Percentiles rank a stretch among this genome's conserved stretches.
Conservation (phyloP, 352 stramenopile genomes). For the Globisporangium takayamanum region DNA sequence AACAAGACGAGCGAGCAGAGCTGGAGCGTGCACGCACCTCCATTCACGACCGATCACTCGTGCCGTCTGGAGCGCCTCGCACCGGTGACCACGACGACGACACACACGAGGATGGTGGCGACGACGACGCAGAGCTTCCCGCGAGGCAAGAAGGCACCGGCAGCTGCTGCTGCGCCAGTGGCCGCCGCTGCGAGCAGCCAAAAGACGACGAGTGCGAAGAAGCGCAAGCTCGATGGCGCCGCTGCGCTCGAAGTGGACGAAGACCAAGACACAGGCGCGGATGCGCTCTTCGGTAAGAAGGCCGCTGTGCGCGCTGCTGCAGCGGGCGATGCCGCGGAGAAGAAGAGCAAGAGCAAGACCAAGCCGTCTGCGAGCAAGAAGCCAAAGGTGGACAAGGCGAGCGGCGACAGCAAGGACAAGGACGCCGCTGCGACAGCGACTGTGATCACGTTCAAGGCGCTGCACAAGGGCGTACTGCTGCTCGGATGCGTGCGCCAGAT, state of each 20-base stretch:
- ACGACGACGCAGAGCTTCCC: constrained; percentile 54
- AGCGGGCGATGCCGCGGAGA: constrained; percentile 13
- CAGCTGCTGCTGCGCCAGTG: constrained; percentile 3
- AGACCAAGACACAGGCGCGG: constrained; percentile 25
- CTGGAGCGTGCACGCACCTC: too few relatives aligned
- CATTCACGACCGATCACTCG: too few relatives aligned
- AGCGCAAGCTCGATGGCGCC: constrained; percentile 35
- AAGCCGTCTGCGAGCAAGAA: constrained; percentile 14
- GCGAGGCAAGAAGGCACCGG: constrained; percentile 51
- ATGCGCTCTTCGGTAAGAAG: constrained; percentile 78
- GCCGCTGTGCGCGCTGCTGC: constrained; percentile 23
- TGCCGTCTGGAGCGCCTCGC: too few relatives aligned
- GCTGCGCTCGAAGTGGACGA: constrained; percentile 22
- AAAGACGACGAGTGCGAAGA: constrained; percentile 28
- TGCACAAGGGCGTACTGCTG: constrained; percentile 67
- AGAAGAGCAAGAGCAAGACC: constrained; percentile 13
- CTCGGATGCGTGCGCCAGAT: constrained; percentile 89
- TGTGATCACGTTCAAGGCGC: constrained; percentile 60
- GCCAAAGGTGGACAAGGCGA: constrained; percentile 19
- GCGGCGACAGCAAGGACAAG: constrained; percentile 15
- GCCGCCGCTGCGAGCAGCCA: constrained; percentile 4
- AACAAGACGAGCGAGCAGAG: background rate
- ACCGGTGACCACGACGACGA: background rate
- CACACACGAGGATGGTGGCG: constrained; percentile 19
- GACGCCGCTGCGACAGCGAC: constrained; percentile 18